phyloP scores from a whole-genome alignment of 306 rosid species.

The Sicyos baderoa region DNA sequence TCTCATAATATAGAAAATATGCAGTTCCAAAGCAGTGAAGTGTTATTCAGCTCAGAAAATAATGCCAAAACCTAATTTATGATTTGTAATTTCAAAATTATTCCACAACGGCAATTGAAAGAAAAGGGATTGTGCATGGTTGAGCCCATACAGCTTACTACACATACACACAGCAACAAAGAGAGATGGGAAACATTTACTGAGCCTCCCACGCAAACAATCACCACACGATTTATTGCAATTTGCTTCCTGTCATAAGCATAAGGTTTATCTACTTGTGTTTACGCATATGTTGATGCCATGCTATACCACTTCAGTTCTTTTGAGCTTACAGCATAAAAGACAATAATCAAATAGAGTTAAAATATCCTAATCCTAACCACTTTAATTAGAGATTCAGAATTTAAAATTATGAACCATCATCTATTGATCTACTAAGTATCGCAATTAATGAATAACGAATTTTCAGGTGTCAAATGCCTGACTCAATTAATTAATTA shows the following conservation, averaged over 20 bases:
- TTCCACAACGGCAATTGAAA: not conserved
- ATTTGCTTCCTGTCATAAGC: not conserved
- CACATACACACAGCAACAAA: not conserved
- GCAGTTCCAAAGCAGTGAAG: conserved; percentile 1
- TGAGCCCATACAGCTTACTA: not conserved
- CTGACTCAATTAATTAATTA: not conserved
- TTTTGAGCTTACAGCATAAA: not conserved
- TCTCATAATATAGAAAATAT: not conserved
- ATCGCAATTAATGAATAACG: not conserved
- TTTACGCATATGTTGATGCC: not conserved
- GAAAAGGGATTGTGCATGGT: not conserved
- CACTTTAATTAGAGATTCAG: conserved; percentile 1
- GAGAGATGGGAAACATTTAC: not conserved
- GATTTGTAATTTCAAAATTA: not conserved
- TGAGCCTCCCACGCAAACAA: not conserved
- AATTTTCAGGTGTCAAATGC: conserved; percentile 14
- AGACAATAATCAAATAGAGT: not conserved
- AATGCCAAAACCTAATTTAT: conserved; percentile 2
- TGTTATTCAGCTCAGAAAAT: not conserved
- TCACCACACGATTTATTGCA: not conserved
- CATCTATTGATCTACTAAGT: not conserved
- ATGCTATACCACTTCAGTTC: conserved; percentile 10
- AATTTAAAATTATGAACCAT: not conserved
- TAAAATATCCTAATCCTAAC: not conserved
- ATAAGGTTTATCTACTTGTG: not conserved